Percentiles rank a stretch among this genome's conserved stretches.
Evolutionary conservation across 2,329 filamentous ascomycete species (phyloP).

Genomic region (Ascochyta clinopodiicola): DNA sequence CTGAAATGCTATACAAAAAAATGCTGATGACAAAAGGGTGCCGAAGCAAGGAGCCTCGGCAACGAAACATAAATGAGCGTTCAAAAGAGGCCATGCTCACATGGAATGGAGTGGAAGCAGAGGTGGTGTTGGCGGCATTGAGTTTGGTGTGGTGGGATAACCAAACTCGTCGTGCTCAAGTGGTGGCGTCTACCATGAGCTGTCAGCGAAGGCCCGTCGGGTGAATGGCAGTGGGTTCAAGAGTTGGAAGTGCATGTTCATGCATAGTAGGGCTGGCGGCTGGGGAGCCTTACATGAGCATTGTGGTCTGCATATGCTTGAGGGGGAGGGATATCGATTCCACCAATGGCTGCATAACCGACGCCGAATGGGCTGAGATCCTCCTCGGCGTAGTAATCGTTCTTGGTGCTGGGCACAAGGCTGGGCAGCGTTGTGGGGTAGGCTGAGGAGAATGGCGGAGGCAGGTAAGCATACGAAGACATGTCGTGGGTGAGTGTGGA

Average conservation of each 20-base stretch:
- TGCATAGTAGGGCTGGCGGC: constrained; percentile 49
- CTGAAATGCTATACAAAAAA: constrained; percentile 48
- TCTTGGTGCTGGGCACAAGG: constrained; percentile 68
- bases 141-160: constrained; percentile 71
- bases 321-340: constrained; percentile 67
- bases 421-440: constrained; percentile 67
- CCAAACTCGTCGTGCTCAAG: constrained; percentile 67
- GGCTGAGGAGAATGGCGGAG: constrained; percentile 52
- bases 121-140: constrained; percentile 73
- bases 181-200: constrained; percentile 70
- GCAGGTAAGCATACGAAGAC: constrained; percentile 63
- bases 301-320: constrained; percentile 71
- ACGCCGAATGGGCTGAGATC: constrained; percentile 71
- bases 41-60: constrained; percentile 26
- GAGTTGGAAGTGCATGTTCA: constrained; percentile 41
- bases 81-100: constrained; percentile 20
- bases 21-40: constrained; percentile 32
- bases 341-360: constrained; percentile 69
- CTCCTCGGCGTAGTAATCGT: constrained; percentile 66
- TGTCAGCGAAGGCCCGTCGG: constrained; percentile 47
- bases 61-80: constrained; percentile 12
- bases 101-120: constrained; percentile 45
- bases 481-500: constrained; percentile 47
- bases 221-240: constrained; percentile 30
- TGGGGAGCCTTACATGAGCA: constrained; percentile 74